Base-by-base conservation (phyloP, 257 asterid species). In the Buddleja alternifolia region DNA sequence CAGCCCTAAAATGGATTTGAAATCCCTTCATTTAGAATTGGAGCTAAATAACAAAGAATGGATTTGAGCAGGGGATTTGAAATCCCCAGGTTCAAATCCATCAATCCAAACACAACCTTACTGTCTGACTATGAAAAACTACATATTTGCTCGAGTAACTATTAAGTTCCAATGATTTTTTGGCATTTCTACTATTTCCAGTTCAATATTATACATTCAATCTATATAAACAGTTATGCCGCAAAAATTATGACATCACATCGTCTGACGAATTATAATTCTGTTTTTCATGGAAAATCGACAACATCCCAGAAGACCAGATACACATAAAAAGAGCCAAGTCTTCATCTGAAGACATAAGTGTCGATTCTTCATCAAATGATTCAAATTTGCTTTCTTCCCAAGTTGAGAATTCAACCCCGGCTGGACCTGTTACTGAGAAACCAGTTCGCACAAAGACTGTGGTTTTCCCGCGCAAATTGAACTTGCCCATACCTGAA, bases 281-380 rank as follows among this genome's bases (percentile, higher is more conserved):
- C 34, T 51, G 20, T 62, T 59, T 67, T 56, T 39, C 4, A 39
- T 68, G 55, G 19, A 53, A 44, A 57, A n/a, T 53, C 52, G 63
- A 70, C 58, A 45, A 57, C 59, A 44, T 48, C 71, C 11, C 76
- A 80, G 86, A 72, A 55, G 50, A 2, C 29, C 66, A 42, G 12
- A 53, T 21, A 39, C n/a, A 56, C 23, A 60, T 82, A 24, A 86
- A 85, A 74, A 75, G 83, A 57, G 75, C 61, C 67, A 86, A 59
- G 74, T 39, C 72, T 23, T 77, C 78, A 9, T 45, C 69, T 10
- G 81, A 58, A 40, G 60, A 63, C 47, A 17, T 54, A 54, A 34
- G 60, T 67, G 60, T 64, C 6, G 55, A 71, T 69, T 56, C 75
- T 46, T 45, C 68, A 7, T 37, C 70, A 25, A 14, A 51, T 23